Base-by-base conservation (phyloP, 768 basidiomycete genomes). In the Gymnopilus dilepis region DNA sequence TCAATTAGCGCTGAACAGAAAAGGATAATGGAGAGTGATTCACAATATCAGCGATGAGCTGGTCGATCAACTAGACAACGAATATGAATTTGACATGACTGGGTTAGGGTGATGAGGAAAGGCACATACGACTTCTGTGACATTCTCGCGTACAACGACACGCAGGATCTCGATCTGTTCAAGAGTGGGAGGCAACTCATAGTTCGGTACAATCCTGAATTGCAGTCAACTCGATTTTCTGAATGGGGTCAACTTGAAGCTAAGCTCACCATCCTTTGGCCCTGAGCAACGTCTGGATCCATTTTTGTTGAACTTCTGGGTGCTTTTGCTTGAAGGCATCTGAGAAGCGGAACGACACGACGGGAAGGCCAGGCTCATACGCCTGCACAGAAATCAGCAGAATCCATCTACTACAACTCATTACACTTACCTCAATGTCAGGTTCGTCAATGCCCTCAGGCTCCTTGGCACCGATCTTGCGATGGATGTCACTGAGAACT, bases 1-100 rank as follows among this genome's bases (percentile, higher is more conserved):
- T 2, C 59, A 30, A 34, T 48, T 24, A 60, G 2, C 19, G 6
- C 3, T 30, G 24, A 42, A 65, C 41, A n/a, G n/a, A 41, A 59
- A 43, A 31, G 5, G 21, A 43, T 3, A 8, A 34, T 17, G 0
- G 9, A 31, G 12, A 33, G 34, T 13, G 19, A 28, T 87, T 73
- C 67, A 91, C 88, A 47, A 94, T 77, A 61, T 95, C 92, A 2
- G 74, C 74, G 21, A 94, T 74, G 22, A 95, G 81, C 57, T 85
- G 81, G 63, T 89, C 87, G 43, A 88, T 64, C 54, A 90, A 78
- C 83, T 88, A 77, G 48, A 24, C 60, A n/a, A n/a, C n/a, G 30
- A 24, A 60, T 45, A 24, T 26, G 24, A 43, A 21, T n/a, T 37
- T 15, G 15, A 28, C 37, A 48, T 31, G 21, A 52, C 41, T 37